A percentile compares a stretch with the other conserved stretches of the same genome.
phyloP scores from a whole-genome alignment of 495 filamentous ascomycete species.

The Tuber borchii region DNA sequence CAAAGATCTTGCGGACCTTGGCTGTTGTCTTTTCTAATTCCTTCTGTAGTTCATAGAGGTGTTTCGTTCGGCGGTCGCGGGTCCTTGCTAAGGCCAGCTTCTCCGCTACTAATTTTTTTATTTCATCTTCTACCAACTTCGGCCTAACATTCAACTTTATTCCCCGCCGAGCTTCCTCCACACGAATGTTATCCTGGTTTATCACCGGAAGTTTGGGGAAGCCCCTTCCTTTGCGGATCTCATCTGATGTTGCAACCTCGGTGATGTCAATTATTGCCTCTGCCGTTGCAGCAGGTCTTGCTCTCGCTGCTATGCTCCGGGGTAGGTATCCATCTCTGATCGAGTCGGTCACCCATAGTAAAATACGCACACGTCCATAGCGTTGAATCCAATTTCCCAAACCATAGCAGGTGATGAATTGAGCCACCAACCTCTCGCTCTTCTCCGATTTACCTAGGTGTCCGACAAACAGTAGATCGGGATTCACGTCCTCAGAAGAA shows the following conservation, averaged over 20 bases:
- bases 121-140: neutral
- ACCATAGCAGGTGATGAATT: slow-evolving; percentile 46
- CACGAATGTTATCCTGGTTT: neutral
- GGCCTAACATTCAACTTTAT: neutral
- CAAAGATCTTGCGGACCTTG: neutral
- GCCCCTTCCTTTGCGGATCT: slow-evolving; percentile 41
- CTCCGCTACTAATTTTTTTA: neutral
- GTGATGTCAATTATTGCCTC: slow-evolving; percentile 53
- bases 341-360: slow-evolving; percentile 54
- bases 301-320: slow-evolving; percentile 49
- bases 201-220: slow-evolving; percentile 44
- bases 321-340: slow-evolving; percentile 53
- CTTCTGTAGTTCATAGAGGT: neutral
- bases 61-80: neutral
- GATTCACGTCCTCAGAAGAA: slow-evolving; percentile 26
- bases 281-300: slow-evolving; percentile 50
- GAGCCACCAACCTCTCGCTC: slow-evolving; percentile 30
- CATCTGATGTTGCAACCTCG: slow-evolving; percentile 46
- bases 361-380: slow-evolving; percentile 64
- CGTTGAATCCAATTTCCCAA: slow-evolving; percentile 52
- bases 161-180: neutral
- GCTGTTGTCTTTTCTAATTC: neutral
- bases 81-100: neutral
- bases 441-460: slow-evolving; percentile 43
- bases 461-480: slow-evolving; percentile 41